Base-by-base conservation (phyloP, 805 yeast species). In the Saccharomycopsis schoenii region DNA sequence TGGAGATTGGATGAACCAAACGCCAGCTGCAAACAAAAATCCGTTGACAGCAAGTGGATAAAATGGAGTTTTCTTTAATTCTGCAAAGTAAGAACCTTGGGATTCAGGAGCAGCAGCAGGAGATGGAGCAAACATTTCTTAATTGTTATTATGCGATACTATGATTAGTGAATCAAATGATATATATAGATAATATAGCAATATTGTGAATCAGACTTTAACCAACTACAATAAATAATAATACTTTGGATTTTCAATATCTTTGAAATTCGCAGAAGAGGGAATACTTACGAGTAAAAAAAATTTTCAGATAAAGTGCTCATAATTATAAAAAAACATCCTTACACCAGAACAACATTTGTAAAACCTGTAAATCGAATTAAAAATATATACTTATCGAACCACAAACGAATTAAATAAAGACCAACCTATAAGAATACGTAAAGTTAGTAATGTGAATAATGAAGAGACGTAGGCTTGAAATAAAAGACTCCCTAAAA, bases 1-100 rank as follows among this genome's bases (percentile, higher is more conserved):
- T 67, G 92, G 86, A 56, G 91, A 85, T 76, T 85, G 89, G 67
- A 88, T 82, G 72, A 88, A 82, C 25, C 83, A 83, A 66, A 86
- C 88, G 71, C 94, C 94, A 56, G 87, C 83, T 61, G 80, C 81
- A 69, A 88, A 88, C 64, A 86, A 76, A 47, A 77, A 78, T 62
- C 81, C 82, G 73, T 88, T 87, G 54, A 86, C 71, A 57, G 82
- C 78, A 60, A 86, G 76, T 61, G 89, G 83, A 76, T 77, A 87
- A 15, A 78, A 79, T 64, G 94, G 94, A 55, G 85, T 74, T 66
- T 80, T 79, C 66, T 76, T 83, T 73, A 88, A 76, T 65, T 81
- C 76, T 69, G 81, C 79, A 64, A 80, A 73, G 58, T 65, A 60
- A 17, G 67, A 62, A 47, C 34, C n/a, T 25, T 55, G 57, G 37